Evolutionary conservation across 148 eudicot genomes (phyloP), one percentile per base, ranked within the genome.

Genomic region (Spergularia bocconei): DNA sequence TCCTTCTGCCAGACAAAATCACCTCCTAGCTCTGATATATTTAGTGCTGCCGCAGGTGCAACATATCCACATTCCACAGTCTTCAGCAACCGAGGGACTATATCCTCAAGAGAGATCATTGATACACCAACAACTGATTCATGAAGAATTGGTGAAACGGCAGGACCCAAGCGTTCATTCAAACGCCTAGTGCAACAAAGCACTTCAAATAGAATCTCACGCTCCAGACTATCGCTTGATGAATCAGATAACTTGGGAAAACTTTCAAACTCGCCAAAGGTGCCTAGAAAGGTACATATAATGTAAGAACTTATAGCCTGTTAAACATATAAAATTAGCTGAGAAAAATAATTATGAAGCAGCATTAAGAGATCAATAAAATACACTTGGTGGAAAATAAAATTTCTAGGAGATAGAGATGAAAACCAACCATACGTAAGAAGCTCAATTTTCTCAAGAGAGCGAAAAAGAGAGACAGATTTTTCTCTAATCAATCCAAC

Each of bases 1-100:
- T 89, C 92, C 80, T 89, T 92, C 82, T 86, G 88, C 92, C 86
- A 83, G 70, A 85, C 85, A 78, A 80, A 69, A 90, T 90, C 96
- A 77, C 84, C 78, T 72, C 98, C 98, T 29, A 87, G 79, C 73
- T 89, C 96, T 63, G 91, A 82, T 72, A 86, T 74, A 69, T 82
- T 88, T 23, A 78, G 77, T 68, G 85, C 76, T 65, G 85, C 79
- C 53, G 84, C 79, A 65, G 90, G 82, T 70, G 87, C 78, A 82
- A 80, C 81, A 83, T 78, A 77, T 79, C 96, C 92, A 76, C 85
- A 84, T 79, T 92, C 90, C 73, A 95, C 72, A 73, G 82, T 79
- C 84, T 90, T 95, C 82, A 95, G 76, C 74, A 90, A 80, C 47
- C 86, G 89, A 70, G 84, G 77, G 48, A 95, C 77, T 72, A 95